Conservation (phyloP, 2,329 filamentous ascomycete genomes). For the Colletotrichum musicola region DNA sequence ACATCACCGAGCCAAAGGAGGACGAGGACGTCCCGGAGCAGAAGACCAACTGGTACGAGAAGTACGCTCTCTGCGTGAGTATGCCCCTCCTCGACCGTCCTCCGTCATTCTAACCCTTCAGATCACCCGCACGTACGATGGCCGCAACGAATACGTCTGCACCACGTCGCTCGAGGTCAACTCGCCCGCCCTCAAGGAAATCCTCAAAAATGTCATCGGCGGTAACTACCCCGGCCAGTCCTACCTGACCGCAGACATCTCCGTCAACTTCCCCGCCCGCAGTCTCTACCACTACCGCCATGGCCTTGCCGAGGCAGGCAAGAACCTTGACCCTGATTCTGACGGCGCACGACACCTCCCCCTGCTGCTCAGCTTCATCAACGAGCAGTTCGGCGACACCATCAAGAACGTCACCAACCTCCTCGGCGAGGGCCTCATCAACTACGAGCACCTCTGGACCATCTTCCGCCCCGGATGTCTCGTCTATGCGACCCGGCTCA, state of each 20-base stretch:
- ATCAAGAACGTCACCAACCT: constrained; percentile 64
- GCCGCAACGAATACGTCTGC: constrained; percentile 35
- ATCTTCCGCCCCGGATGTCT: constrained; percentile 62
- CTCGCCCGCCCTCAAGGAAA: constrained; percentile 43
- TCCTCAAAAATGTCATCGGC: constrained; percentile 42
- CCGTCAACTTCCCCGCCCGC: constrained; percentile 43
- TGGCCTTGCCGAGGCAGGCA: constrained; percentile 43
- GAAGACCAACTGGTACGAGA: constrained; percentile 47
- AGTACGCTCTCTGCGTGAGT: constrained; percentile 46
- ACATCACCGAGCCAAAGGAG: constrained; percentile 47
- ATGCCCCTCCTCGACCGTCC: not conserved
- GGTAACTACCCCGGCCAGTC: constrained; percentile 44
- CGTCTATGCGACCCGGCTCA: constrained; percentile 54
- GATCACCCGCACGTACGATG: constrained; percentile 41
- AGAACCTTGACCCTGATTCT: constrained; percentile 40
- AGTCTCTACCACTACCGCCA: constrained; percentile 45
- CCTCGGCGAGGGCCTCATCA: constrained; percentile 64
- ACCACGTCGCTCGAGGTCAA: constrained; percentile 41
- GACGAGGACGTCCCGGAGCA: constrained; percentile 45
- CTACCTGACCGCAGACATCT: constrained; percentile 42
- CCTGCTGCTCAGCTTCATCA: constrained; percentile 60
- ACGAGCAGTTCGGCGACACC: constrained; percentile 62
- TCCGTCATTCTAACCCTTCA: not conserved
- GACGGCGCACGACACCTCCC: constrained; percentile 44
- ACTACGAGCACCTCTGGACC: constrained; percentile 65